phyloP scores from a whole-genome alignment of 129 eudicot species.

The Gnaphalium uliginosum region DNA sequence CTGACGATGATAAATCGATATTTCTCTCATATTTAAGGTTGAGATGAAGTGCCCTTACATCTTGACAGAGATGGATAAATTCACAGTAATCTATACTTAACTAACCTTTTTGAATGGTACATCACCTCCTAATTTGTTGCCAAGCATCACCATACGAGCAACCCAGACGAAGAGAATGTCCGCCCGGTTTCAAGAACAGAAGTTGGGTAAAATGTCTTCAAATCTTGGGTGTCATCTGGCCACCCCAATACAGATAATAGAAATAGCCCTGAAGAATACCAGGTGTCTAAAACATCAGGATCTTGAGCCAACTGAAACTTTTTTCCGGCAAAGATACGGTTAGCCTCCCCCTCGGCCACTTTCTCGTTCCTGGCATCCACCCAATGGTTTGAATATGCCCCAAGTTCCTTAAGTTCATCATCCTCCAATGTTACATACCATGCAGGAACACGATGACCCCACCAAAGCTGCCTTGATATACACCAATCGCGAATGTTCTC shows the following conservation, averaged over 20 bases:
- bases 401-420: conserved; percentile 70
- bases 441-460: too few species aligned
- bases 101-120: conserved; percentile 81
- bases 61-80: not conserved
- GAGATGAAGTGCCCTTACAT: not conserved
- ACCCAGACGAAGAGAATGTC: conserved; percentile 93
- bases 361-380: conserved; percentile 76
- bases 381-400: conserved; percentile 73
- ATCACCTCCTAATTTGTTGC: conserved; percentile 82
- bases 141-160: conserved; percentile 90
- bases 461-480: too few species aligned
- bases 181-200: conserved; percentile 90
- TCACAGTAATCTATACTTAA: conserved; percentile 17
- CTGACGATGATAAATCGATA: not conserved
- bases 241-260: conserved; percentile 81
- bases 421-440: not conserved
- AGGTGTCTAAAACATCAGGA: conserved; percentile 85
- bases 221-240: conserved; percentile 84
- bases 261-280: conserved; percentile 85
- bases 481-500: too few species aligned
- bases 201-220: conserved; percentile 72
- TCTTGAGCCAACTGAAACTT: conserved; percentile 70
- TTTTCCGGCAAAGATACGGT: conserved; percentile 54
- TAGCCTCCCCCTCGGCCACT: conserved; percentile 67
- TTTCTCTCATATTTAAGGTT: not conserved